Conservation (phyloP, 2,329 filamentous ascomycete species). For the Tolypocladium album region DNA sequence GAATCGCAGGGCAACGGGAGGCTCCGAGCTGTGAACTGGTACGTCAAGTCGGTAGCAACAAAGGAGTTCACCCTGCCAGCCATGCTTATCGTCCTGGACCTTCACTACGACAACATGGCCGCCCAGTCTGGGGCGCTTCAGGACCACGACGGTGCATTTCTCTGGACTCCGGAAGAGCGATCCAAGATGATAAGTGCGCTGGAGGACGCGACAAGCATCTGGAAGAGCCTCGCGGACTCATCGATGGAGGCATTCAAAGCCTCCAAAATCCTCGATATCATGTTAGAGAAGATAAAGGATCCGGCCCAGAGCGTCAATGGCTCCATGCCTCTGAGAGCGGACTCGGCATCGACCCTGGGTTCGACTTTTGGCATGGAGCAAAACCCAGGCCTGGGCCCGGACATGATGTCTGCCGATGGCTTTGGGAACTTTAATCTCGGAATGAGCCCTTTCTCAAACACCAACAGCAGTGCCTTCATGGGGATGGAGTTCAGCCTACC, state of each 20-base stretch:
- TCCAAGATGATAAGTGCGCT: constrained; percentile 68
- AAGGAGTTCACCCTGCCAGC: constrained; percentile 80
- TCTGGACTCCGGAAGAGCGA: constrained; percentile 50
- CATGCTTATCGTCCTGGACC: constrained; percentile 73
- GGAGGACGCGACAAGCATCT: constrained; percentile 65
- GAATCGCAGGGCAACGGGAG: constrained; percentile 66
- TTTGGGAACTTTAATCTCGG: constrained; percentile 15
- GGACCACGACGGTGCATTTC: constrained; percentile 33
- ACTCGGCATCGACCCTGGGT: constrained; percentile 17
- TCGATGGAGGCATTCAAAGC: constrained; percentile 91
- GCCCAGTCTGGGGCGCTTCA: constrained; percentile 25
- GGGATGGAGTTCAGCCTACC: constrained; percentile 31
- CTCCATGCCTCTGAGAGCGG: constrained; percentile 7
- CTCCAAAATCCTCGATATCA: constrained; percentile 66
- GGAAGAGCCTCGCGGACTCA: constrained; percentile 64
- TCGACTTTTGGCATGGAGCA: constrained; percentile 29
- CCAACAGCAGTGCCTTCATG: constrained; percentile 29
- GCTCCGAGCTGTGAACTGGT: constrained; percentile 64
- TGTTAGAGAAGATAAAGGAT: constrained; percentile 63
- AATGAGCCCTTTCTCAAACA: constrained; percentile 20
- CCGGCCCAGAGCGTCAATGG: constrained; percentile 7
- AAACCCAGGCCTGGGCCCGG: constrained; percentile 14
- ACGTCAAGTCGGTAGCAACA: constrained; percentile 66
- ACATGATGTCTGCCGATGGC: constrained; percentile 13
- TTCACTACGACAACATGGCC: constrained; percentile 57